phyloP scores from a whole-genome alignment of 345 rosid species.

The Conringia planisiliqua region DNA sequence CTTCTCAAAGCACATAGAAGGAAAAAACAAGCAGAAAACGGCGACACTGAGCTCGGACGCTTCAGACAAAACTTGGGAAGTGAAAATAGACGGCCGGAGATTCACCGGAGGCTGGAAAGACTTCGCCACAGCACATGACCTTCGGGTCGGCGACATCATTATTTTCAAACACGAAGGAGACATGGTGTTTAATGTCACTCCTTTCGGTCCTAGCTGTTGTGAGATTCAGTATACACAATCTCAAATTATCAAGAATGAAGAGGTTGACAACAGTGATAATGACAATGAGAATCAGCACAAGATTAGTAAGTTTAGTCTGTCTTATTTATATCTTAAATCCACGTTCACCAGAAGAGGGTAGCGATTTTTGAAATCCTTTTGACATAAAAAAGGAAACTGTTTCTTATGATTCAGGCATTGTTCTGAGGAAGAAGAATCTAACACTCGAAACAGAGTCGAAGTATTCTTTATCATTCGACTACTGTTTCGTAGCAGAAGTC shows the following conservation, averaged over 20 bases:
- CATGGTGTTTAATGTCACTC: slow-evolving; percentile 18
- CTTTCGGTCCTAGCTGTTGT: slow-evolving; percentile 19
- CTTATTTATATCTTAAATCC: not conserved
- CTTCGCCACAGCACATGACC: slow-evolving; percentile 12
- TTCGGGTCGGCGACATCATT: slow-evolving; percentile 22
- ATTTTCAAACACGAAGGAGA: slow-evolving; percentile 25
- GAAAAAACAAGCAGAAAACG: not conserved
- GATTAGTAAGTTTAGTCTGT: slow-evolving; percentile 4
- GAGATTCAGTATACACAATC: slow-evolving; percentile 15
- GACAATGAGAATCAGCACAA: not conserved
- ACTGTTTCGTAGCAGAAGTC: slow-evolving; percentile 19
- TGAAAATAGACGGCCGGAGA: slow-evolving; percentile 13
- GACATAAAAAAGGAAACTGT: not conserved
- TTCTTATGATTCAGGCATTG: slow-evolving; percentile 7
- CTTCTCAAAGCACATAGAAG: slow-evolving; percentile 5
- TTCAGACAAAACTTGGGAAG: slow-evolving; percentile 11
- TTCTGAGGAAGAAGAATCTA: not conserved
- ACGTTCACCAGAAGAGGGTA: not conserved
- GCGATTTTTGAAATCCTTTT: not conserved
- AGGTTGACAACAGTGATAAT: not conserved
- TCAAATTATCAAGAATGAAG: not conserved
- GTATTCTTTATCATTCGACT: not conserved
- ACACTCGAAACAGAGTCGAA: not conserved
- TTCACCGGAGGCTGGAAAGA: slow-evolving; percentile 27
- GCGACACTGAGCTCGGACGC: slow-evolving; percentile 6